Conservation (phyloP, 176 grass and related monocot genomes). For the Aegilops tauschii region DNA sequence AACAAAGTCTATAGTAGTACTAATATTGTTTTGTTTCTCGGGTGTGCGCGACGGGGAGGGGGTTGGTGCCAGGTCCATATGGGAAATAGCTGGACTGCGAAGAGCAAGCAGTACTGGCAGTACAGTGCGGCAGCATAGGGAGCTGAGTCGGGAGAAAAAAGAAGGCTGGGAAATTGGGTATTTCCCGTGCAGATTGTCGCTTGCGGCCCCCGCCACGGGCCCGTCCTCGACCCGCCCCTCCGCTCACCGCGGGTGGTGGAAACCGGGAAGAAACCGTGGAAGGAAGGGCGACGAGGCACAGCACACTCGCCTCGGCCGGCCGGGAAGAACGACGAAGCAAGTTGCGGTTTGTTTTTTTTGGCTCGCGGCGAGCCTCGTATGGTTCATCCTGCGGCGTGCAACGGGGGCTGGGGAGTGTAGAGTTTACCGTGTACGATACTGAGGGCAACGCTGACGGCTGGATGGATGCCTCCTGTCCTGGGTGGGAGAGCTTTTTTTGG, state of each 20-base stretch:
- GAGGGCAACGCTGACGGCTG: not conserved
- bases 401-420: not conserved
- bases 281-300: not conserved
- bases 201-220: slow-evolving; percentile 16
- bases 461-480: no score
- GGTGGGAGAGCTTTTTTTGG: not conserved
- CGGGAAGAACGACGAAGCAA: not conserved
- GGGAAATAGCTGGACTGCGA: slow-evolving; percentile 47
- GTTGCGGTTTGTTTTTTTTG: slow-evolving; percentile 21
- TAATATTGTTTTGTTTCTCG: not conserved
- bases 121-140: slow-evolving; percentile 18
- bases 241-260: not conserved
- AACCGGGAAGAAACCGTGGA: slow-evolving; percentile 9
- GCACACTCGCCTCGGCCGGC: not conserved
- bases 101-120: not conserved
- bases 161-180: not conserved
- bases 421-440: slow-evolving; percentile 29
- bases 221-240: no score
- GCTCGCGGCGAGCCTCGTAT: not conserved
- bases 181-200: slow-evolving; percentile 45
- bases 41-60: slow-evolving; percentile 6
- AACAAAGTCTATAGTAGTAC: not conserved
- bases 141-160: not conserved
- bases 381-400: not conserved
- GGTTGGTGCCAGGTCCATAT: slow-evolving; percentile 57